Evolutionary conservation across 306 rosid genomes (phyloP).

Genomic region (Mimosa pudica): DNA sequence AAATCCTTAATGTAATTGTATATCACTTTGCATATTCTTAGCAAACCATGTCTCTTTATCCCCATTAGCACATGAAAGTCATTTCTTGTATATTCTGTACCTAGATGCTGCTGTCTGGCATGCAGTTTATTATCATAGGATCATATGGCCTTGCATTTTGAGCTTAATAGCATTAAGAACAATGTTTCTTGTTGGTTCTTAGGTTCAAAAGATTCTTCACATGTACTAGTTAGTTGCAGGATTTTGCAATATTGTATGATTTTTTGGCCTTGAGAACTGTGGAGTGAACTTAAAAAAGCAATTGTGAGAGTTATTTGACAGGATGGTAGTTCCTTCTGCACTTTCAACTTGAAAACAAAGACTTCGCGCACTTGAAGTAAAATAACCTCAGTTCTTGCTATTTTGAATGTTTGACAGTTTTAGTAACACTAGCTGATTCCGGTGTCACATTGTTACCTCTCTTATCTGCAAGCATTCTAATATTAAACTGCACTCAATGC

Average conservation of each 20-base stretch:
- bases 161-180: constrained; percentile 14
- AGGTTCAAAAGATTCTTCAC: constrained; percentile 17
- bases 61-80: background rate
- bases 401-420: constrained; percentile 4
- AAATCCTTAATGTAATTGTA: constrained; percentile 2
- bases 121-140: constrained; percentile 17
- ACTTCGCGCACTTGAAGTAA: constrained; percentile 14
- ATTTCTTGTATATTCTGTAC: constrained; percentile 5
- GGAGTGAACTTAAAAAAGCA: background rate
- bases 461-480: background rate
- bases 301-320: constrained; percentile 17
- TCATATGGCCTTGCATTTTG: constrained; percentile 19
- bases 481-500: constrained; percentile 8
- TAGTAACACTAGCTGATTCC: background rate
- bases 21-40: constrained; percentile 6
- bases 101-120: background rate
- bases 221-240: background rate
- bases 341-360: background rate
- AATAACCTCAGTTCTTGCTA: background rate
- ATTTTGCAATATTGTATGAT: background rate
- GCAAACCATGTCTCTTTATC: background rate
- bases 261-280: background rate
- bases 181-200: constrained; percentile 22
- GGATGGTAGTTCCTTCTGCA: constrained; percentile 7
- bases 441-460: background rate